Base-by-base conservation (phyloP, 495 filamentous ascomycete genomes). In the Daldinia decipiens region DNA sequence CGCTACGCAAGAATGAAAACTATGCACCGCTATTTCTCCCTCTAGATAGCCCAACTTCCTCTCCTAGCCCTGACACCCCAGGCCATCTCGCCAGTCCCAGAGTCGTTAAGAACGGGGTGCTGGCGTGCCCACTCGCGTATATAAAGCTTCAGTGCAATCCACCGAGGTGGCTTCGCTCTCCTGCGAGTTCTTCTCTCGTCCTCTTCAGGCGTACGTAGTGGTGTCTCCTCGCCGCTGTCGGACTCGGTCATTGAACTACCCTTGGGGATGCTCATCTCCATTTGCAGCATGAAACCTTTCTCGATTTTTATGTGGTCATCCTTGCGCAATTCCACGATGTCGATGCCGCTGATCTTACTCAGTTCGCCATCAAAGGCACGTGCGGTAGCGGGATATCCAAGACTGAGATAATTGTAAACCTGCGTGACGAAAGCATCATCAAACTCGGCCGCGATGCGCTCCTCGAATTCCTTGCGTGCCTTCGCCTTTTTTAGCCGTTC, bases 371-470 rank as follows among this genome's bases (percentile, higher is more conserved):
- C 94, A 74, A 90, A 98, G 59, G 86, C 86, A 12, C 91, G 87
- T 11, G 93, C 94, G 27, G 94, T 85, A 15, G 91, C 88, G 7
- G 94, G 93, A 77, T 96, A 98, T 3, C 94, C 94, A 21, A 98
- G 86, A 1, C 93, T 96, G 13, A 98, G 84, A 79, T 98, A 98
- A 76, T 98, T 97, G 82, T 94, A 98, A 17, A 98, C 93, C 78
- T 98, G 94, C 3, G 93, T 96, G 43, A 97, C 87, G 79, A 97
- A 95, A n/a, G 79, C 83, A 77, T 97, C 92, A 63, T 89, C 78
- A 71, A 94, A 93, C 74, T 95, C 92, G 53, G 82, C 79, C 12
- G 87, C 82, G 40, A 91, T 84, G 34, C 82, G 74, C 43, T 88
- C 84, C 66, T 85, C 83, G 15, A 79, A 74, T 60, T 82, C 81